These are phyloP conservation scores for Leptoxyphium fumago DNA, from an alignment of 2,329 filamentous ascomycete genomes.

Conservation along the genomic window DNA sequence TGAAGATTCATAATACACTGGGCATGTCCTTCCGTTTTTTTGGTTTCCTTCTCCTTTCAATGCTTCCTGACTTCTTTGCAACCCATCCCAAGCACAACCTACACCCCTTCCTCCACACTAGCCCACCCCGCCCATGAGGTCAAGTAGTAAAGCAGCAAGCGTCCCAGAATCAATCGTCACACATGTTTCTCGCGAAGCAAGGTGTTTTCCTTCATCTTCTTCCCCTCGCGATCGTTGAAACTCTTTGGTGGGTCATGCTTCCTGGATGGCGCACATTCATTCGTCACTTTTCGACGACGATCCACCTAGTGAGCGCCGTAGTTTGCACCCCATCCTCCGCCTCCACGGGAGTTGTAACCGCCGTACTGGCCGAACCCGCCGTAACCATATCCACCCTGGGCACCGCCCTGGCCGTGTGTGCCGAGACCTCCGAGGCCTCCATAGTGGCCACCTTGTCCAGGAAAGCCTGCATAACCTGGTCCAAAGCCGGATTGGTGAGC, in stretches of 20 bases:
- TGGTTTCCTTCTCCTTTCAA: too few relatives aligned
- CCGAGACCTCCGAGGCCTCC: slow-evolving; percentile 38
- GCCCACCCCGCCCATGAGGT: too few relatives aligned
- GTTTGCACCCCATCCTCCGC: slow-evolving; percentile 21
- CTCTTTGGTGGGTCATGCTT: neutral
- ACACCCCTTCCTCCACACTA: too few relatives aligned
- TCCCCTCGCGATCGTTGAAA: too few relatives aligned
- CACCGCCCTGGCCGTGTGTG: slow-evolving; percentile 27
- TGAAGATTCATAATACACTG: slow-evolving; percentile 1
- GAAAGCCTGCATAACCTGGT: slow-evolving; percentile 37
- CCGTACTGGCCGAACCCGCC: slow-evolving; percentile 21
- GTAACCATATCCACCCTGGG: slow-evolving; percentile 25
- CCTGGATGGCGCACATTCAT: neutral
- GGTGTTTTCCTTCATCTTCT: too few relatives aligned
- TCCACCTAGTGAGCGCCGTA: slow-evolving; percentile 15
- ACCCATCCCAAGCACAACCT: too few relatives aligned
- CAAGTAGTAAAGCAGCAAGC: too few relatives aligned
- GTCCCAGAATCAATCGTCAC: too few relatives aligned
- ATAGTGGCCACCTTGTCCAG: slow-evolving; percentile 34
- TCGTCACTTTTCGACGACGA: neutral
- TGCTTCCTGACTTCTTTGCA: too few relatives aligned
- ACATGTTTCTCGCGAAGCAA: too few relatives aligned
- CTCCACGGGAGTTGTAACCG: slow-evolving; percentile 8
- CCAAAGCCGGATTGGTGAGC: slow-evolving; percentile 43
- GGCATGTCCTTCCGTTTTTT: neutral